Base-by-base conservation (phyloP, 768 basidiomycete species). In the Calocera viscosa region DNA sequence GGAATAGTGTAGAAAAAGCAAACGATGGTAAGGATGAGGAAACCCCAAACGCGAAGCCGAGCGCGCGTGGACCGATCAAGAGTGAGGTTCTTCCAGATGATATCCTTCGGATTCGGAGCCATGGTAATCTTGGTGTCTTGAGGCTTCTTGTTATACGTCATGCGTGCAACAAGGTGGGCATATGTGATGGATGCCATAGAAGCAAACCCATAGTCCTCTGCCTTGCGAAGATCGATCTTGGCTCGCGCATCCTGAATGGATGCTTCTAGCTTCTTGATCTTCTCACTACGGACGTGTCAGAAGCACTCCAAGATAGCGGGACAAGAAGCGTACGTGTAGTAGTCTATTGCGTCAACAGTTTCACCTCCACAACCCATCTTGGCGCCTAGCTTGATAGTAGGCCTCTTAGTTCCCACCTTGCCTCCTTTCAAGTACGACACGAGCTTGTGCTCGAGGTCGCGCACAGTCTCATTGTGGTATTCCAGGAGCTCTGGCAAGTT, bases 1-100 rank as follows among this genome's bases (percentile, higher is more conserved):
- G 96, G 96, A 11, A 95, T 80, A 38, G 94, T 97, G 80, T 99
- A 94, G 80, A 98, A 84, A 79, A 93, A 94, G 76, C 92, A 94
- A 63, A 97, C 85, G 33, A 85, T 72, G 24, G 82, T 78, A 65
- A 99, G 82, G 76, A 88, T 82, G 39, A 88, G 68, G 76, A 91
- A 90, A n/a, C 96, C 95, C 28, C 89, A 77, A 34, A 81, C 77
- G 72, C 81, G 83, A 76, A 89, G 88, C 40, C 86, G 82, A 28
- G 83, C 76, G 26, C 91, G 74, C 70, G 90, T 86, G 7, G 76
- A 81, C 19, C 88, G 80, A 1, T 86, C 83, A 73, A 84, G 85
- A 72, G 85, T 87, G 79, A 98, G 82, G 75, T 99, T 99, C 49
- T 82, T 77, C 96, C 96, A 99, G 64, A 97, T 86, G 67, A 93